Percentiles rank a stretch among this genome's conserved stretches.
phyloP scores from a whole-genome alignment of 164 flowering plant species.

The Tetrastigma voinierianum region DNA sequence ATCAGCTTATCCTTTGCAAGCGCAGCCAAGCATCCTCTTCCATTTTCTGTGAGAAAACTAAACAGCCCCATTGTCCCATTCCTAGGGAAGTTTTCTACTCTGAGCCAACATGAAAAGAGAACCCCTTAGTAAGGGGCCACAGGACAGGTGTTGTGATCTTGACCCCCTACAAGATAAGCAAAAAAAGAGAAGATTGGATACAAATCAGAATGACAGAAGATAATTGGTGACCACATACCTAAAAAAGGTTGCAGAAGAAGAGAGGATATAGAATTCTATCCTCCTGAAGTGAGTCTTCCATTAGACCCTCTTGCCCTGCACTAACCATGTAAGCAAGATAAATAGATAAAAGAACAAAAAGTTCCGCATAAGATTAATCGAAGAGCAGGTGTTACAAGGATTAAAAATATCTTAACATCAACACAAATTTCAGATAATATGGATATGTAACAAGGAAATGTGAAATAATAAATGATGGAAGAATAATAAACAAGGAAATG shows the following conservation, averaged over 20 bases:
- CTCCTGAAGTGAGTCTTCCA: neutral
- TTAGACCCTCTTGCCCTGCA: no score
- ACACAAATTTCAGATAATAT: no score
- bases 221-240: neutral
- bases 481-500: no score
- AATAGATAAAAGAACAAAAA: no score
- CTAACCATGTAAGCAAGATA: no score
- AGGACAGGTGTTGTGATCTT: constrained; percentile 75
- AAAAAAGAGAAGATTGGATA: constrained; percentile 2
- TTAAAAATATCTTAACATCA: no score
- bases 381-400: no score
- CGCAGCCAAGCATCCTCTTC: constrained; percentile 81
- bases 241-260: neutral
- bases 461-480: no score
- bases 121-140: constrained; percentile 94
- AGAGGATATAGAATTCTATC: neutral
- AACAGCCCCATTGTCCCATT: constrained; percentile 85
- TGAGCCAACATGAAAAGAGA: constrained; percentile 94
- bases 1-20: constrained; percentile 68
- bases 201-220: neutral
- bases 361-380: no score
- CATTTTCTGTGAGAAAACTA: constrained; percentile 82
- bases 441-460: no score
- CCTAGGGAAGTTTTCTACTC: constrained; percentile 81
- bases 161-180: constrained; percentile 62